Evolutionary conservation across 2,329 filamentous ascomycete species (phyloP).

Genomic region (Neophaeococcomyces aloes): DNA sequence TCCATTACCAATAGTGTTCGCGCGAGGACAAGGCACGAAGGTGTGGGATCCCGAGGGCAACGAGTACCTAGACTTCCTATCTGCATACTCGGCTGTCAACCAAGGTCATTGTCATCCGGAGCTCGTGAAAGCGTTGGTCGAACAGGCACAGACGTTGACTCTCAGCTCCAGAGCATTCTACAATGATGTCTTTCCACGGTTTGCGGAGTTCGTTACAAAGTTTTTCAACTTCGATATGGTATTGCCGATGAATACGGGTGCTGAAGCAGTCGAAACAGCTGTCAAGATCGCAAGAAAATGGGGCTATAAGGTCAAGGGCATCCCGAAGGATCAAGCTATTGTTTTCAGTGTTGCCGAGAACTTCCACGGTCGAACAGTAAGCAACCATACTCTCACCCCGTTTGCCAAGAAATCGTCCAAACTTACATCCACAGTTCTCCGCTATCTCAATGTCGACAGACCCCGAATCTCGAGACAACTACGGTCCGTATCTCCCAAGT

Average conservation of each 20-base stretch:
- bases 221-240: conserved; percentile 97
- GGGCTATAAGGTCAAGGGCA: conserved; percentile 93
- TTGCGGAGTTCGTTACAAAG: conserved; percentile 80
- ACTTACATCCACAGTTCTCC: conserved; percentile 54
- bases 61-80: conserved; percentile 95
- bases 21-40: conserved; percentile 69
- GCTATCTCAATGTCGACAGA: conserved; percentile 93
- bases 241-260: conserved; percentile 94
- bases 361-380: conserved; percentile 89
- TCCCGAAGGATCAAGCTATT: conserved; percentile 71
- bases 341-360: conserved; percentile 81
- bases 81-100: conserved; percentile 95
- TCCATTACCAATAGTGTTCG: conserved; percentile 87
- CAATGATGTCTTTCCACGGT: conserved; percentile 95
- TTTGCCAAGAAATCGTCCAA: background rate
- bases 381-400: conserved; percentile 25
- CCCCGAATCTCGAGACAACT: conserved; percentile 90
- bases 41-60: conserved; percentile 97
- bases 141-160: conserved; percentile 81
- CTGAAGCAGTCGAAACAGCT: conserved; percentile 89
- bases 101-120: conserved; percentile 97
- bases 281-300: conserved; percentile 96
- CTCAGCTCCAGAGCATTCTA: conserved; percentile 92
- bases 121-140: conserved; percentile 76
- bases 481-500: conserved; percentile 87